Evolutionary conservation across 495 filamentous ascomycete genomes (phyloP).

Genomic region (Clohesyomyces aquaticus): DNA sequence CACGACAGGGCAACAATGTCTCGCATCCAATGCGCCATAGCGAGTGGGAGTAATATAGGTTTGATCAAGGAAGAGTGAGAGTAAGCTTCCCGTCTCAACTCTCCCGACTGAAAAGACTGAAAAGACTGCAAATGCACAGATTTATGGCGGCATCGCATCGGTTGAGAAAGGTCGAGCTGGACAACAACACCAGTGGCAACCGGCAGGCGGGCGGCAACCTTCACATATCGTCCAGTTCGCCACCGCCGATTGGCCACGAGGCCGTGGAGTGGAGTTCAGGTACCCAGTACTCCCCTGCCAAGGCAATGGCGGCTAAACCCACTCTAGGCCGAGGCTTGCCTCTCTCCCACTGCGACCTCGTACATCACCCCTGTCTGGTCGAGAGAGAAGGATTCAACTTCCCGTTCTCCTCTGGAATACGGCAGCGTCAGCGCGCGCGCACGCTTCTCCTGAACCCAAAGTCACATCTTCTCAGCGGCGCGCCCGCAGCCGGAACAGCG

Average conservation of each 20-base stretch:
- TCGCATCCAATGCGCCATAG: no score
- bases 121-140: no score
- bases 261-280: background rate
- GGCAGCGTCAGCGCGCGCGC: no score
- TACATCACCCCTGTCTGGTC: background rate
- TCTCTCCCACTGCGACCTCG: background rate
- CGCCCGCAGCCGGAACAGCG: background rate
- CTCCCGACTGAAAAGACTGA: no score
- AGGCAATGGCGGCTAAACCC: background rate
- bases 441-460: no score
- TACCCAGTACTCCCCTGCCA: background rate
- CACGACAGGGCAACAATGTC: no score
- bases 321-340: background rate
- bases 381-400: background rate
- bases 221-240: background rate
- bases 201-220: background rate
- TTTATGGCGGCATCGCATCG: no score
- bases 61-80: no score
- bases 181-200: background rate
- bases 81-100: no score
- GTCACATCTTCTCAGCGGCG: no score
- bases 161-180: background rate
- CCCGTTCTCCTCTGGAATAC: no score
- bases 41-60: no score
- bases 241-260: background rate